Evolutionary conservation across 805 yeast species (phyloP), one percentile per base, ranked within the genome.

Genomic region (Pichia sporocuriosa): DNA sequence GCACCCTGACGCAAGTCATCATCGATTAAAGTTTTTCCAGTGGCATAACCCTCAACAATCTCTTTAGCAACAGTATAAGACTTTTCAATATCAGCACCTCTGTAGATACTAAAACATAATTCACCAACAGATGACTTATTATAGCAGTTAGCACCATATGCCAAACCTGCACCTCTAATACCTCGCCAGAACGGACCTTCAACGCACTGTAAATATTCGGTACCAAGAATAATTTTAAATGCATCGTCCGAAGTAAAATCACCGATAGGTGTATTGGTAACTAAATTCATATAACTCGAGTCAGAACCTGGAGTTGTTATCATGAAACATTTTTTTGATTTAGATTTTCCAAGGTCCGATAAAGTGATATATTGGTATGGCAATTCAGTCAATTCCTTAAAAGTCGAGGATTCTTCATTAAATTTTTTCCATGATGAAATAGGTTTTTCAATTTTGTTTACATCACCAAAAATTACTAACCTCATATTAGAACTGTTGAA

Each of bases 161-260:
- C 97, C 32, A 85, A 67, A 3, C 98, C 98, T 1, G 88, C 73
- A 31, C 98, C 98, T 63, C 98, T 76, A 26, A 93, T 84, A 42
- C 94, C 96, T 54, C 86, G 75, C 97, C 97, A 90, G 48, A 90
- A 81, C 27, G 97, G 98, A 3, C 98, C 98, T 60, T 93, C 98
- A 16, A 86, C 87, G 28, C 87, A 83, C 49, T 81, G 84, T 42
- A 93, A 67, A 53, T 79, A 83, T 42, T 84, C 88, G 6, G 82
- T 72, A 6, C 88, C 85, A 22, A 89, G 70, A 0, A 81, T 72
- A 31, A 90, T 69, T 21, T 80, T 81, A 39, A 83, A 79, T 24
- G 79, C 67, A 51, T 89, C 96, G 17, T 68, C 65, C 36, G 77
- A 70, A 12, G 59, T 52, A 49, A 73, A 79, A 42, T 67, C 69